Conservation (phyloP, 495 filamentous ascomycete species). For the Evansstolkia leycettana region DNA sequence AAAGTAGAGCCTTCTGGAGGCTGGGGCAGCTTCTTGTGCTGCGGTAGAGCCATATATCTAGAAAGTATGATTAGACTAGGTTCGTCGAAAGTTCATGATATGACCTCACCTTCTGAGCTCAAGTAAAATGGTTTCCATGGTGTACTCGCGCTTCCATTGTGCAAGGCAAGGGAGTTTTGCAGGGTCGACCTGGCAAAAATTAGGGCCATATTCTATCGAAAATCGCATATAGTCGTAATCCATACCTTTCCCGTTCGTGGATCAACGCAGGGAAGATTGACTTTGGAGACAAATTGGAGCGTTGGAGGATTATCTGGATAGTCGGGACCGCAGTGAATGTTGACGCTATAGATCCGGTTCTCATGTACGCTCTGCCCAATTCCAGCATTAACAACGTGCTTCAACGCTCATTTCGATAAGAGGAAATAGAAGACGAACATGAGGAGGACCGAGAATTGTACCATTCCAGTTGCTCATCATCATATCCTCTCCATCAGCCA, state of each 20-base stretch:
- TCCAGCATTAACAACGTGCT: no score
- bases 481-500: conserved; percentile 88
- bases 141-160: conserved; percentile 79
- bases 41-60: conserved; percentile 89
- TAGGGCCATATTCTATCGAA: neutral
- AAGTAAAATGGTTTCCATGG: conserved; percentile 87
- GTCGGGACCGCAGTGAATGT: conserved; percentile 85
- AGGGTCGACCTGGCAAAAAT: conserved; percentile 58
- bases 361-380: conserved; percentile 72
- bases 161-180: conserved; percentile 69
- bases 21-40: conserved; percentile 90
- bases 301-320: conserved; percentile 84
- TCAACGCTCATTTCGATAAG: no score
- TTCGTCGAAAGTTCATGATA: conserved; percentile 9
- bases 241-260: conserved; percentile 57
- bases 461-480: conserved; percentile 98
- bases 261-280: conserved; percentile 93
- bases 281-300: conserved; percentile 80
- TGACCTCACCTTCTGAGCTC: conserved; percentile 61
- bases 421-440: conserved; percentile 44
- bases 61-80: no score
- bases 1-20: conserved; percentile 82
- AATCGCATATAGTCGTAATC: neutral
- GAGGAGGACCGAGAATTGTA: conserved; percentile 91
- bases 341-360: conserved; percentile 95